Percentiles rank a stretch among this genome's conserved stretches.
Evolutionary conservation across 768 basidiomycete species (phyloP).

Genomic region (Lactarius pseudohatsudake): DNA sequence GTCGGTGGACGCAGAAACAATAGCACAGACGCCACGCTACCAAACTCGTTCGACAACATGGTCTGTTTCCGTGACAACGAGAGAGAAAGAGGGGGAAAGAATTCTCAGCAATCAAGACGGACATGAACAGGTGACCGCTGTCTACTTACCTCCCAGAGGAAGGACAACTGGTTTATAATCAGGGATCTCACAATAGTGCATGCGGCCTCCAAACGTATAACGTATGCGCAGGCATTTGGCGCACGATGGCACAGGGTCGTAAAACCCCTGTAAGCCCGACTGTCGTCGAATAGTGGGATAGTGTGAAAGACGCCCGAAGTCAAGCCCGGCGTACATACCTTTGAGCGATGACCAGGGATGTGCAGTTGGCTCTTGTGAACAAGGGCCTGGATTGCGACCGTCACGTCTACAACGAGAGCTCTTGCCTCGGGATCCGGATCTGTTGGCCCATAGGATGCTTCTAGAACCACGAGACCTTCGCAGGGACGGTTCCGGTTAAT

Average conservation of each 20-base stretch:
- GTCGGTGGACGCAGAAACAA: background rate
- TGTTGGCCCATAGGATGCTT: slow-evolving; percentile 68
- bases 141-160: slow-evolving; percentile 66
- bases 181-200: slow-evolving; percentile 76
- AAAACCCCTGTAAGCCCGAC: slow-evolving; percentile 84
- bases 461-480: slow-evolving; percentile 72
- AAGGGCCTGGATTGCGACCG: slow-evolving; percentile 76
- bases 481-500: slow-evolving; percentile 13
- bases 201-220: slow-evolving; percentile 71
- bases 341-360: slow-evolving; percentile 72
- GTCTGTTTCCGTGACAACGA: slow-evolving; percentile 26
- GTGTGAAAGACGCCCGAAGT: slow-evolving; percentile 13
- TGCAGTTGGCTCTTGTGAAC: slow-evolving; percentile 76
- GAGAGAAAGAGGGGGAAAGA: background rate
- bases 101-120: slow-evolving; percentile 13
- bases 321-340: slow-evolving; percentile 56
- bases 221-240: slow-evolving; percentile 68
- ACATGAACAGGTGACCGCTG: slow-evolving; percentile 11
- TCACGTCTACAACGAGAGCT: slow-evolving; percentile 71
- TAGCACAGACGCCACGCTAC: slow-evolving; percentile 18
- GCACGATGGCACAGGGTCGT: slow-evolving; percentile 76
- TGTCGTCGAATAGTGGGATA: slow-evolving; percentile 31
- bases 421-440: slow-evolving; percentile 34
- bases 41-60: slow-evolving; percentile 22
- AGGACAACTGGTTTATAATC: slow-evolving; percentile 69